Evolutionary conservation across 768 basidiomycete genomes (phyloP), one percentile per base, ranked within the genome.

Genomic region (Infundibulicybe gibba): DNA sequence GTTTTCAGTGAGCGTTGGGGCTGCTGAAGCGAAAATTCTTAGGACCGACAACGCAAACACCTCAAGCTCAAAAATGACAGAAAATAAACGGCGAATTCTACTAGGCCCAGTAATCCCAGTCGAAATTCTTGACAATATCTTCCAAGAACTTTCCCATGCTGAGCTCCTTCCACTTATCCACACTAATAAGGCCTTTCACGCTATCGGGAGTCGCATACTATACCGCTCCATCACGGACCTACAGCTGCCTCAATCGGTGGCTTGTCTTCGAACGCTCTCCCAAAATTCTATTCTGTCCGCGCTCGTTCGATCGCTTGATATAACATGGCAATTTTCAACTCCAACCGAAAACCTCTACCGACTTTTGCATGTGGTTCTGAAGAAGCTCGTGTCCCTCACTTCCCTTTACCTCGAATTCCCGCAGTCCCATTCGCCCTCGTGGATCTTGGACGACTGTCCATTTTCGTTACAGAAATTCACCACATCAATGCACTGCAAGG

Each of bases 401-500:
- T 54, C 65, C 25, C 73, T 85, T 33, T 60, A 60, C 34, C 67
- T 85, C 52, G 81, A 84, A 45, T 66, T 83, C 56, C 79, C 55
- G 13, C 66, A 60, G 45, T 55, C 52, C 3, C 61, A 68, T 43
- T 62, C 64, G 3, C 67, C 76, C 2, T 61, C 71, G 3, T 81
- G 80, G 79, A 63, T 83, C 25, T 71, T 83, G 39, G 55, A 65
- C 5, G 64, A 61, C 6, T 70, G 71, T 56, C 49, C 67, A 9
- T 77, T 80, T 52, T 60, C 61, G 5, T 69, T 86, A 25, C 53
- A 57, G n/a, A 54, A 65, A 0, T 71, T 85, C 53, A 69, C 75
- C 9, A 83, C 80, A 0, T 79, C 81, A 14, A 72, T 82, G 61
- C 71, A 73, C n/a, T 81, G 74, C 54, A 72, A 75, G 34, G 52